Conservation (phyloP, 352 stramenopile species). For the Phytophthora vignae region DNA sequence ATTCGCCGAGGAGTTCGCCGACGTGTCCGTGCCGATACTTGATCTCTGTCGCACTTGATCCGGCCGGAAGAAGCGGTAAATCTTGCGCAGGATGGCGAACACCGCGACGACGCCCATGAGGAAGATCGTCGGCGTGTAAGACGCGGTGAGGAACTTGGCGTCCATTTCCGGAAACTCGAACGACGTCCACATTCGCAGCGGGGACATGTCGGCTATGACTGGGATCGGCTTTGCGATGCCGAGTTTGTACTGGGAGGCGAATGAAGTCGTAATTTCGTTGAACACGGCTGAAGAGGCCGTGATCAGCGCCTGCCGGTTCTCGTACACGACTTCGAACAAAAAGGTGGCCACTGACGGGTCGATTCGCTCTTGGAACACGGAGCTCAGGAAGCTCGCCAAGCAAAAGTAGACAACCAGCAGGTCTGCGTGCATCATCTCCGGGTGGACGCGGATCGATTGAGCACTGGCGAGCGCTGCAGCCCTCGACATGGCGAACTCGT, state of each 20-base stretch:
- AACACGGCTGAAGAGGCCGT: slow-evolving; percentile 6
- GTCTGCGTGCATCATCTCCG: slow-evolving; percentile 41
- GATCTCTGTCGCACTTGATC: slow-evolving; percentile 23
- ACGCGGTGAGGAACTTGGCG: slow-evolving; percentile 17
- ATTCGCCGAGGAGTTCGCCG: slow-evolving; percentile 15
- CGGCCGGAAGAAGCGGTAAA: slow-evolving; percentile 16
- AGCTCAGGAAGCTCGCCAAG: slow-evolving; percentile 26
- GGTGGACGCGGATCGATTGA: slow-evolving; percentile 21
- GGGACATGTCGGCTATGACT: slow-evolving; percentile 23
- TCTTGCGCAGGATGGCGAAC: slow-evolving; percentile 21
- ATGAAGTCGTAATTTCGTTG: slow-evolving; percentile 13
- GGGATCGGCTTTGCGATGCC: slow-evolving; percentile 21
- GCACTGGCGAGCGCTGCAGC: slow-evolving; percentile 15
- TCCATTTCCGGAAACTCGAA: slow-evolving; percentile 28
- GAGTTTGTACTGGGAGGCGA: slow-evolving; percentile 11
- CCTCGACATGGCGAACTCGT: slow-evolving; percentile 39
- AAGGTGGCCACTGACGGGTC: slow-evolving; percentile 27
- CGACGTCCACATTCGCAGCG: slow-evolving; percentile 19
- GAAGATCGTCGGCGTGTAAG: slow-evolving; percentile 26
- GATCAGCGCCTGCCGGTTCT: slow-evolving; percentile 14
- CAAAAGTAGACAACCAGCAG: slow-evolving; percentile 30
- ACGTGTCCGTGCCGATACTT: slow-evolving; percentile 14
- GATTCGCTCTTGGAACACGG: slow-evolving; percentile 29
- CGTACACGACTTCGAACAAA: slow-evolving; percentile 26
- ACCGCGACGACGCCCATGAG: slow-evolving; percentile 12